Evolutionary conservation across 805 yeast genomes (phyloP).

Genomic region (Ogataea populi-albae): DNA sequence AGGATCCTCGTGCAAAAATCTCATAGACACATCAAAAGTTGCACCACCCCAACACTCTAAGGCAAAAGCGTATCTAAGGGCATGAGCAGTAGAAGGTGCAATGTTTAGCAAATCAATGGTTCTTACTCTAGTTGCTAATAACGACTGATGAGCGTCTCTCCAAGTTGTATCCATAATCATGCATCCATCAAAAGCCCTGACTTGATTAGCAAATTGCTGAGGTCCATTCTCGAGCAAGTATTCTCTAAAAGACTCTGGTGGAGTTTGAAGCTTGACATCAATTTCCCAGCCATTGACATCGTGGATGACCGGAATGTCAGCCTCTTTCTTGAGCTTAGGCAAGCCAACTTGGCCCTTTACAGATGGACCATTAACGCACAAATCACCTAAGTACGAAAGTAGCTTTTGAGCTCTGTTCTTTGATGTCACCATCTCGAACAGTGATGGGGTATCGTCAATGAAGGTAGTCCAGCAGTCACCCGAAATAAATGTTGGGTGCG

Average conservation of each 20-base stretch:
- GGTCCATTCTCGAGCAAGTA: slow-evolving; percentile 84
- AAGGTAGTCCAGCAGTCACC: slow-evolving; percentile 98
- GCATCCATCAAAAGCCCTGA: slow-evolving; percentile 80
- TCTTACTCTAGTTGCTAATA: slow-evolving; percentile 95
- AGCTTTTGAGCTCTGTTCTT: slow-evolving; percentile 96
- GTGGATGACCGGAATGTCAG: slow-evolving; percentile 70
- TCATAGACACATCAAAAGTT: slow-evolving; percentile 97
- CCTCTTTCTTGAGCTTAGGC: slow-evolving; percentile 77
- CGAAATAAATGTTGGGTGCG: slow-evolving; percentile 79
- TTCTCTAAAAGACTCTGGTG: slow-evolving; percentile 89
- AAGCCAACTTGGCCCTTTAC: slow-evolving; percentile 93
- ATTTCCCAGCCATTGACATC: slow-evolving; percentile 60
- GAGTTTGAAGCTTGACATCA: slow-evolving; percentile 45
- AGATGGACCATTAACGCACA: slow-evolving; percentile 93
- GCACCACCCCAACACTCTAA: slow-evolving; percentile 99
- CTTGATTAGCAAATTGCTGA: slow-evolving; percentile 82
- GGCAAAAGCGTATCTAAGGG: slow-evolving; percentile 86
- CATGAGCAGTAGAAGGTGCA: slow-evolving; percentile 93
- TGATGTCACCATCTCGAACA: slow-evolving; percentile 91
- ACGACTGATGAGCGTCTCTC: slow-evolving; percentile 99
- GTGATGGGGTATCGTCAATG: slow-evolving; percentile 94
- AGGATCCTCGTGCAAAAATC: slow-evolving; percentile 97
- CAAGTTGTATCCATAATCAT: slow-evolving; percentile 97
- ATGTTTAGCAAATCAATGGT: slow-evolving; percentile 87
- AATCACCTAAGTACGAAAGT: slow-evolving; percentile 85